A percentile compares a stretch with the other conserved stretches of the same genome.
Evolutionary conservation across 441 rosid genomes (phyloP).

Genomic region (Erodium texanum): DNA sequence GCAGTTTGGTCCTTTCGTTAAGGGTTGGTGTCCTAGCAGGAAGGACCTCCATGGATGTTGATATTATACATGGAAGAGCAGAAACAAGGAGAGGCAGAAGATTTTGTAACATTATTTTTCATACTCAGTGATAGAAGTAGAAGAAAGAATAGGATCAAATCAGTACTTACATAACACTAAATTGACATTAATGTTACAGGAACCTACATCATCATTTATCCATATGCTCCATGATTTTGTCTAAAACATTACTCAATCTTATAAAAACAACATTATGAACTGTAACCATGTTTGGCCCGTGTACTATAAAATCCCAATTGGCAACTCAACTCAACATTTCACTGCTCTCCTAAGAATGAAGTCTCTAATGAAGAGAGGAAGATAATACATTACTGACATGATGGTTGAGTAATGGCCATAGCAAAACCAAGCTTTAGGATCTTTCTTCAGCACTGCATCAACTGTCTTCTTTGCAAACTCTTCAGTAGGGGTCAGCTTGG

Average conservation of each 20-base stretch:
- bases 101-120: too few relatives aligned
- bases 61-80: too few relatives aligned
- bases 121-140: too few relatives aligned
- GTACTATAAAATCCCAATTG: too few relatives aligned
- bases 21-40: too few relatives aligned
- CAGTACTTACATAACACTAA: neutral
- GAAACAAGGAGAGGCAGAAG: too few relatives aligned
- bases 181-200: neutral
- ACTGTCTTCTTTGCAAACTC: neutral
- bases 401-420: neutral
- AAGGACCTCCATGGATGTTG: too few relatives aligned
- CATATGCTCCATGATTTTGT: neutral
- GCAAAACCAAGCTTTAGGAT: neutral
- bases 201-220: neutral
- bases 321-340: neutral
- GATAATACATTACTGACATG: neutral
- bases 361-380: neutral
- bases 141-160: neutral
- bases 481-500: conserved; percentile 43
- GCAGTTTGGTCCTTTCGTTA: too few relatives aligned
- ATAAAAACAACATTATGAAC: too few relatives aligned
- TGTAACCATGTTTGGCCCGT: too few relatives aligned
- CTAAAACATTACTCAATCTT: too few relatives aligned
- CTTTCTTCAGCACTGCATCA: neutral
- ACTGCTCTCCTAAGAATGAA: neutral